Conservation (phyloP, 306 rosid species). For the Vicia sativa region DNA sequence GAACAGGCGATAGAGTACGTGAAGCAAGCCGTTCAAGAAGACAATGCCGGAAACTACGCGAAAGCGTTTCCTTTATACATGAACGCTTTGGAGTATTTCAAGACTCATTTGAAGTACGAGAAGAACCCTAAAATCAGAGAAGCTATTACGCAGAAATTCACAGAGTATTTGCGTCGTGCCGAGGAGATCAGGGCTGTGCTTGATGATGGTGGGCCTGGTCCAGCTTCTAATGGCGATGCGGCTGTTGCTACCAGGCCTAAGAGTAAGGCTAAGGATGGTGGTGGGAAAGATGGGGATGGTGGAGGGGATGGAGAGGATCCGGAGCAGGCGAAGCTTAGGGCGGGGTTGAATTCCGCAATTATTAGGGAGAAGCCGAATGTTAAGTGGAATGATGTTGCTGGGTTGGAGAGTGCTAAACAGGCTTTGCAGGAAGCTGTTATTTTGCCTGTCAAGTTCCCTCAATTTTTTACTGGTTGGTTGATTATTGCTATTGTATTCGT, state of each 20-base stretch:
- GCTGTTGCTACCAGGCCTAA: slow-evolving; percentile 90
- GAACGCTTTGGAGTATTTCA: slow-evolving; percentile 97
- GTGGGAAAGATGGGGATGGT: slow-evolving; percentile 65
- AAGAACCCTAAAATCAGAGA: slow-evolving; percentile 95
- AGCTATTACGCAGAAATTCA: slow-evolving; percentile 93
- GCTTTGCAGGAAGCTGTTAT: slow-evolving; percentile 98
- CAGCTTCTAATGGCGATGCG: slow-evolving; percentile 87
- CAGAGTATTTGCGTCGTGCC: slow-evolving; percentile 93
- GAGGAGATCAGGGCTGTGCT: slow-evolving; percentile 96
- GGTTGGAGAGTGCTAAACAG: slow-evolving; percentile 95
- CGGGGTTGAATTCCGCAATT: slow-evolving; percentile 89
- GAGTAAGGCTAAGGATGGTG: slow-evolving; percentile 81
- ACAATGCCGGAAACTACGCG: slow-evolving; percentile 88
- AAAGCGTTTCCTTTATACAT: slow-evolving; percentile 94
- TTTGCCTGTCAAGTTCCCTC: slow-evolving; percentile 94
- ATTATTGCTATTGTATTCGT: neutral
- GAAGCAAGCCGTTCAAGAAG: slow-evolving; percentile 95
- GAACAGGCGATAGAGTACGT: slow-evolving; percentile 99
- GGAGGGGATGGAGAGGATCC: slow-evolving; percentile 86
- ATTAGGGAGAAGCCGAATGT: slow-evolving; percentile 92
- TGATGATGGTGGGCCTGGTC: slow-evolving; percentile 89
- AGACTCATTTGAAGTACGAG: slow-evolving; percentile 94
- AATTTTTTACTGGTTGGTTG: slow-evolving; percentile 81
- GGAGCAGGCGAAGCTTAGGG: slow-evolving; percentile 84
- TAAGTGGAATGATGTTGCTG: slow-evolving; percentile 98